phyloP scores from a whole-genome alignment of 345 rosid genomes.

The Dovyalis caffra region DNA sequence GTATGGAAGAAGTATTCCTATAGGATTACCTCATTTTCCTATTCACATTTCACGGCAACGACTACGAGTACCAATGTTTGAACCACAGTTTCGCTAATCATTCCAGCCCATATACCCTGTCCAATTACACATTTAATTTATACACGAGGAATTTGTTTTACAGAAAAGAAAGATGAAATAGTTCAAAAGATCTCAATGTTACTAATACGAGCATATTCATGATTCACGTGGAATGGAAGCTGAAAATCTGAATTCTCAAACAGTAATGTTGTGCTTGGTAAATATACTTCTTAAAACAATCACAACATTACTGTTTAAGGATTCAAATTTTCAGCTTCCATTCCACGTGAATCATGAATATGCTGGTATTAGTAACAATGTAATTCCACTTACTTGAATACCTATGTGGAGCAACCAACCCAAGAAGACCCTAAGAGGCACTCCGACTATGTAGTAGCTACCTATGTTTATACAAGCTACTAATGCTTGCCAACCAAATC shows the following conservation, averaged over 20 bases:
- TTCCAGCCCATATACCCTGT: constrained; percentile 56
- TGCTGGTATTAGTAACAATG: not conserved
- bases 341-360: not conserved
- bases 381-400: constrained; percentile 25
- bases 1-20: not conserved
- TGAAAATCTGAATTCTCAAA: too few relatives aligned
- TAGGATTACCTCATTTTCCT: constrained; percentile 42
- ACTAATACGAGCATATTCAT: not conserved
- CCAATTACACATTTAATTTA: not conserved
- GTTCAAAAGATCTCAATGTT: too few relatives aligned
- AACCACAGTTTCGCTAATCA: constrained; percentile 47
- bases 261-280: too few relatives aligned
- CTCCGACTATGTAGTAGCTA: constrained; percentile 49
- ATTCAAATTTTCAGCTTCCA: not conserved
- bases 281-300: too few relatives aligned
- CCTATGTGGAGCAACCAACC: constrained; percentile 46
- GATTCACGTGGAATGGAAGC: not conserved
- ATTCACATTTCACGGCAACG: constrained; percentile 40
- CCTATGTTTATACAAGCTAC: constrained; percentile 47
- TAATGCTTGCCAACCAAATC: constrained; percentile 53
- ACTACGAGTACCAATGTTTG: constrained; percentile 41
- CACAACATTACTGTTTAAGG: too few relatives aligned
- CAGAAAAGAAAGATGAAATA: too few relatives aligned
- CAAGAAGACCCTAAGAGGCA: constrained; percentile 45
- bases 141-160: not conserved